A percentile compares a stretch with the other conserved stretches of the same genome.
Evolutionary conservation across 2,329 filamentous ascomycete species (phyloP).

Genomic region (Nemania bipapillata): DNA sequence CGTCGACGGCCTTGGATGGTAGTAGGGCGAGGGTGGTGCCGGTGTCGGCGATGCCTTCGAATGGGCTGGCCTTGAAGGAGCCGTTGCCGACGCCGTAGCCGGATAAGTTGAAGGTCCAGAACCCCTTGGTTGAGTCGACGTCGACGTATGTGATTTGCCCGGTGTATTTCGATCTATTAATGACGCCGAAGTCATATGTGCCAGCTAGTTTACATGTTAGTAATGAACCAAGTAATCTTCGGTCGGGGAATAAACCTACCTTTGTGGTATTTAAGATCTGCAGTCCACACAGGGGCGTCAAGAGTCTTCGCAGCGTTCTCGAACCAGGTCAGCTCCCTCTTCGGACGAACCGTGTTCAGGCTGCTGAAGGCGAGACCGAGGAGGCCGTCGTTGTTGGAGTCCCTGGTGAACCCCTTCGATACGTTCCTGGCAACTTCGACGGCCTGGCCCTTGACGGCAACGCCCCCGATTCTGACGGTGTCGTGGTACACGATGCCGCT

Average conservation of each 20-base stretch:
- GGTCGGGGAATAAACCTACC: constrained; percentile 3
- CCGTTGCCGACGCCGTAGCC: constrained; percentile 43
- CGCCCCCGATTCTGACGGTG: constrained; percentile 47
- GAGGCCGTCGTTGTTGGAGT: constrained; percentile 49
- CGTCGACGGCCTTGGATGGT: constrained; percentile 55
- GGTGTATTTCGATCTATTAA: constrained; percentile 49
- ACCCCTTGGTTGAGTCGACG: constrained; percentile 49
- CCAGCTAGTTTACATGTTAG: constrained; percentile 43
- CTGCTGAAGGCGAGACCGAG: constrained; percentile 51
- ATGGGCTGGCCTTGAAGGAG: background rate
- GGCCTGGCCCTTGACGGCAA: constrained; percentile 46
- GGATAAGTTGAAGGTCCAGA: constrained; percentile 51
- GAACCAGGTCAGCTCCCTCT: constrained; percentile 50
- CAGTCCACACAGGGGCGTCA: constrained; percentile 49
- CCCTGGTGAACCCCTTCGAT: constrained; percentile 47
- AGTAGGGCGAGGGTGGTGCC: constrained; percentile 66
- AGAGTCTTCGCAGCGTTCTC: constrained; percentile 48
- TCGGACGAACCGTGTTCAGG: constrained; percentile 49
- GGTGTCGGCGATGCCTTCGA: constrained; percentile 65
- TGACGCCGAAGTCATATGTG: constrained; percentile 53
- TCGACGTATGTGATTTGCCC: constrained; percentile 51
- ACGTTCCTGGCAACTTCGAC: constrained; percentile 49
- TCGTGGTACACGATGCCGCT: constrained; percentile 52
- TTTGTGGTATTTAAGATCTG: constrained; percentile 49
- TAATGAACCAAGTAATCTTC: background rate